These are phyloP conservation scores for Annulohypoxylon maeteangense DNA, from an alignment of 495 filamentous ascomycete species.

Conservation along the genomic window DNA sequence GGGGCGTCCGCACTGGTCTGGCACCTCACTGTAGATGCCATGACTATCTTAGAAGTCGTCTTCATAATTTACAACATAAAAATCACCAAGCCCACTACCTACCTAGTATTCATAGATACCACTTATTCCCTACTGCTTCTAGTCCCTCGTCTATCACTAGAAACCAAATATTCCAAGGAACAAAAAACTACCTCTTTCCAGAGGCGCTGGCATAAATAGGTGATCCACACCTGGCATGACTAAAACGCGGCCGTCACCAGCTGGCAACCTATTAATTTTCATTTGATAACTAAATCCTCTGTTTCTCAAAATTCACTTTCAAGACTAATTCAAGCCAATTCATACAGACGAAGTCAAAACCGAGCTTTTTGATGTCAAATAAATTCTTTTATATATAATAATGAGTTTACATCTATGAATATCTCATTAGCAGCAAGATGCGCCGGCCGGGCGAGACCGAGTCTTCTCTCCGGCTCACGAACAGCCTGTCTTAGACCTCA, in stretches of 20 bases:
- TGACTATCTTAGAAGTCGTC: not conserved
- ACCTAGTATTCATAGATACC: not conserved
- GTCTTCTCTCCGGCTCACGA: conserved; percentile 14
- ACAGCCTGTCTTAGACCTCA: not conserved
- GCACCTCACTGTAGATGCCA: too few species aligned
- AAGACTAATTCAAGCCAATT: not conserved
- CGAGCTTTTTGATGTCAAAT: not conserved
- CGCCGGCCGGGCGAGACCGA: conserved; percentile 28
- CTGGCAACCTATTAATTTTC: conserved; percentile 22
- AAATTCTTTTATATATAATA: not conserved
- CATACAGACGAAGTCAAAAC: not conserved
- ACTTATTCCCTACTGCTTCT: too few species aligned
- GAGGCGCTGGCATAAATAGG: not conserved
- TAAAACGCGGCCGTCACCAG: not conserved
- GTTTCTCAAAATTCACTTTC: not conserved
- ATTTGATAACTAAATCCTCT: not conserved
- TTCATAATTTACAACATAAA: too few species aligned
- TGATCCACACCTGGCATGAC: not conserved
- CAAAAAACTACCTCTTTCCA: not conserved
- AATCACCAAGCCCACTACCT: not conserved
- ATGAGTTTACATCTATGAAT: conserved; percentile 38
- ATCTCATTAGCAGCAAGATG: conserved; percentile 37
- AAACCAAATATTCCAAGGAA: not conserved
- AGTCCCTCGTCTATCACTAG: not conserved
- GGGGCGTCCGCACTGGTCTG: too few species aligned